Percentiles rank a stretch among this genome's conserved stretches.
Evolutionary conservation across 306 rosid genomes (phyloP).

Genomic region (Fragaria vesca): DNA sequence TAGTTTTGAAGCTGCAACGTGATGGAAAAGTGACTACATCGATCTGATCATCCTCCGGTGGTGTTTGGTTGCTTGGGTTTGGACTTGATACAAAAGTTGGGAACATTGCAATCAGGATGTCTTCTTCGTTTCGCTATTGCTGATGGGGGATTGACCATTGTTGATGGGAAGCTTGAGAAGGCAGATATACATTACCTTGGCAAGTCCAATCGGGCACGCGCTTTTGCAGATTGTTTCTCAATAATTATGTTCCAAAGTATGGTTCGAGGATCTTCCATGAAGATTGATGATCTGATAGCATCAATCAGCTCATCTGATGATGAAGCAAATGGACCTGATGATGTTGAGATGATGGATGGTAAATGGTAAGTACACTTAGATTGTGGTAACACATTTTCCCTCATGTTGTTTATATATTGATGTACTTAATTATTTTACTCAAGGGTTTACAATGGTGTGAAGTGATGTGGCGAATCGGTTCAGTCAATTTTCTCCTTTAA

Average conservation of each 20-base stretch:
- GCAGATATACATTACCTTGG: slow-evolving; percentile 73
- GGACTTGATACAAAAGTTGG: slow-evolving; percentile 63
- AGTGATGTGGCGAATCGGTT: neutral
- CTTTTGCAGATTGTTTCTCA: slow-evolving; percentile 90
- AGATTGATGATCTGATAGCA: slow-evolving; percentile 57
- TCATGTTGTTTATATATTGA: neutral
- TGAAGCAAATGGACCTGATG: slow-evolving; percentile 45
- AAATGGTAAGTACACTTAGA: slow-evolving; percentile 17
- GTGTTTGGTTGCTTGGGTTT: slow-evolving; percentile 61
- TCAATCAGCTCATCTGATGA: slow-evolving; percentile 45
- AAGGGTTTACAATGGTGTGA: neutral
- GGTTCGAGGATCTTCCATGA: slow-evolving; percentile 69
- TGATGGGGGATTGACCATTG: slow-evolving; percentile 62
- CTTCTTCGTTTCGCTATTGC: slow-evolving; percentile 79
- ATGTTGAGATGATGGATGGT: slow-evolving; percentile 56
- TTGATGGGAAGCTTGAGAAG: slow-evolving; percentile 75
- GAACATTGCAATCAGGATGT: slow-evolving; percentile 44
- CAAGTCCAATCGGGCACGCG: slow-evolving; percentile 70
- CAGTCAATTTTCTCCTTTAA: no score
- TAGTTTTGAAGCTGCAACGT: slow-evolving; percentile 76
- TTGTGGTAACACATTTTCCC: no score
- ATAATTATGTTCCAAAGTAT: slow-evolving; percentile 76
- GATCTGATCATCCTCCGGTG: slow-evolving; percentile 68
- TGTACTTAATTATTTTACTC: neutral
- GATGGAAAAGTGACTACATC: slow-evolving; percentile 70